Base-by-base conservation (phyloP, 257 asterid species). In the Lantana camara region DNA sequence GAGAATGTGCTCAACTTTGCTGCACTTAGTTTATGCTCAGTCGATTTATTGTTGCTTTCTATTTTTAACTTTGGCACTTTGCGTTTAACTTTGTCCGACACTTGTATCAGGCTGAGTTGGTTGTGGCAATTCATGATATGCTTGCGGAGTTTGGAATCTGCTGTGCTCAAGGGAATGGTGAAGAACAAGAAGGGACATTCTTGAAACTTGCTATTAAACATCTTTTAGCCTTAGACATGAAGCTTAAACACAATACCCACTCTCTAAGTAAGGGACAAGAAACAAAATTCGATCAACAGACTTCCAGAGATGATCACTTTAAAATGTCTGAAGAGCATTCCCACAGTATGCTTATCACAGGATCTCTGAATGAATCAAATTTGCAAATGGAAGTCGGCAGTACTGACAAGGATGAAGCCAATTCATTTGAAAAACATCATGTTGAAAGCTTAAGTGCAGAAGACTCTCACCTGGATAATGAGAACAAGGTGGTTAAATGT, bases 81-180 rank as follows among this genome's bases (percentile, higher is more conserved):
- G 54, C 24, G 14, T 55, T 30, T 58, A 69, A 57, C 48, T 49
- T 58, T 58, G 45, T 71, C 66, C 56, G 55, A 63, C 44, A 46
- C 58, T 47, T 51, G 47, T 73, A 16, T 76, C 90, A 93, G 99
- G 79, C 76, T 42, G 97, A 93, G 71, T 80, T 93, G 83, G 73
- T 88, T 63, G 95, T 88, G 60, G 82, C 97, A 68, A 82, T 85
- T 75, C 97, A 93, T 79, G 96, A 90, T 77, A 82, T 90, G 97
- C 97, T 93, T 62, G 96, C 96, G 40, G 97, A 93, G 85, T 90
- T 90, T 77, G 97, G 95, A 49, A 79, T 93, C 78, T 93, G 99
- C 82, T 93, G 96, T 85, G 89, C 85, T 47, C 89, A 64, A 63
- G 97, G 95, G 60, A 77, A 69, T 78, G 83, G 79, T 64, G 95